Evolutionary conservation across 169 alveolate species (phyloP).

Genomic region (Plasmodium malariae): DNA sequence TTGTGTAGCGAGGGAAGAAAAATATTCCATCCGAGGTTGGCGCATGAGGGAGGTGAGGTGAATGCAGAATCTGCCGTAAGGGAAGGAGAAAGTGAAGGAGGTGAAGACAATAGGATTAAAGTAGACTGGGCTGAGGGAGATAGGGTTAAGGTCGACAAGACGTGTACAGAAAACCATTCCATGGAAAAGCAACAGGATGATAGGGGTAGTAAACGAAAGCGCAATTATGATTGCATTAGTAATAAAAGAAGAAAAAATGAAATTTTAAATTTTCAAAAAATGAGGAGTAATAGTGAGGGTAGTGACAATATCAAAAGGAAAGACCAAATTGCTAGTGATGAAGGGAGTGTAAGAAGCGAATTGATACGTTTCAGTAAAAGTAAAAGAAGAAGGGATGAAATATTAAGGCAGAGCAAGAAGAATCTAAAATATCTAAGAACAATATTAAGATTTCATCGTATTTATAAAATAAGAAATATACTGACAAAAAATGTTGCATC

Average conservation of each 20-base stretch:
- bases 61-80: neutral
- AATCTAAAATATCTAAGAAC: neutral
- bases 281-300: neutral
- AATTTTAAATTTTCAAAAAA: neutral
- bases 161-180: no score
- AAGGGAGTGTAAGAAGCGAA: neutral
- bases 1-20: neutral
- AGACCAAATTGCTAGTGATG: neutral
- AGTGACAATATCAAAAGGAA: neutral
- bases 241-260: conserved; percentile 16
- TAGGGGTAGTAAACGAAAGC: neutral
- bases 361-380: neutral
- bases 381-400: neutral
- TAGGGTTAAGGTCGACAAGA: neutral
- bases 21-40: no score
- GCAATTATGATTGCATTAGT: neutral
- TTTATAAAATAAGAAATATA: neutral
- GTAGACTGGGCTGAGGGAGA: neutral
- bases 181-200: neutral
- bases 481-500: neutral
- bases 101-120: neutral
- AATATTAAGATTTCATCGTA: conserved; percentile 13
- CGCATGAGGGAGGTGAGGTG: no score
- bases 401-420: neutral
- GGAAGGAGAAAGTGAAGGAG: neutral